Evolutionary conservation across 768 basidiomycete species (phyloP), one percentile per base, ranked within the genome.

Genomic region (Naganishia vaughanmartiniae): DNA sequence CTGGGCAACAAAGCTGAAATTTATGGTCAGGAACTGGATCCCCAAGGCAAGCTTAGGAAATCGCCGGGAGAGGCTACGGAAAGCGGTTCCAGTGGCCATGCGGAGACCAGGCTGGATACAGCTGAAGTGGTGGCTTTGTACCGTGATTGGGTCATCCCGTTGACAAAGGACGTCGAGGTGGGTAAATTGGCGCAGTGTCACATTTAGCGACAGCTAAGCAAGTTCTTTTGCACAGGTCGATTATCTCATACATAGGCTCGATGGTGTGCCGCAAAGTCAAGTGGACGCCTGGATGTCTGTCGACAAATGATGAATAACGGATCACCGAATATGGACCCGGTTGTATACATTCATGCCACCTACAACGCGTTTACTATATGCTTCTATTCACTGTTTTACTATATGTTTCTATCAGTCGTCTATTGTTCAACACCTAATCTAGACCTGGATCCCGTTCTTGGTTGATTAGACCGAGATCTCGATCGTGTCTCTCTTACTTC

Each of bases 81-180:
- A 31, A 81, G 51, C 24, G 74, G 70, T 31, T 76, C 75, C 57
- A 76, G 76, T 19, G 74, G 71, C 2, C 73, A 76, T 30, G 68
- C 72, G 63, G 72, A 68, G 5, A 74, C 73, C 45, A 94, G 93
- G 84, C 91, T 99, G 72, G 93, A 96, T 71, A 89, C 93, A 0
- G 92, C 93, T 73, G 89, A 90, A 51, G 92, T 99, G 19, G 90
- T 96, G 28, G 89, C 92, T 78, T 81, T 99, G 72, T 99, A 99
- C 78, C 89, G 93, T 78, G 90, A 89, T 77, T 93, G 89, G 76
- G 93, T 99, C 73, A 99, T 99, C 70, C 96, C 96, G 11, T 81
- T 99, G 74, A 99, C 96, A 0, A 97, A 95, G 81, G 93, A 96
- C 78, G 92, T 99, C 70, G 96, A 99, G 91, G 95, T 95, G 78